Percentiles rank a stretch among this genome's conserved stretches.
These are phyloP conservation scores for Pleurotus giganteus DNA, from an alignment of 768 basidiomycete genomes.

Conservation along the genomic window DNA sequence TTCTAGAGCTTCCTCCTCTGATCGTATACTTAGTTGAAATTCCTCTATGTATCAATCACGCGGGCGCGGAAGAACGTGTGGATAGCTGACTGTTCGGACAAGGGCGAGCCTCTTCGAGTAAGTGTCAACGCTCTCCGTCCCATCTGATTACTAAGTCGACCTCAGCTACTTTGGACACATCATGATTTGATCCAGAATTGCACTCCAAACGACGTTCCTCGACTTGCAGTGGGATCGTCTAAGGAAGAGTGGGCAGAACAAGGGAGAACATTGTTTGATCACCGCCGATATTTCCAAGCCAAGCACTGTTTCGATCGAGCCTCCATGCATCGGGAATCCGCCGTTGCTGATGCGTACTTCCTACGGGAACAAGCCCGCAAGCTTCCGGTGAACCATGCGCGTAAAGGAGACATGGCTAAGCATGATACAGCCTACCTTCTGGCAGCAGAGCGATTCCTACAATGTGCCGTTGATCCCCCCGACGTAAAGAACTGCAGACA, in stretches of 20 bases:
- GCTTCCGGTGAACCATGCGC: slow-evolving; percentile 19
- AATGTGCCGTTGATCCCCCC: slow-evolving; percentile 32
- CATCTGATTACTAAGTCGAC: background rate
- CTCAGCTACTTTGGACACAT: slow-evolving; percentile 51
- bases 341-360: slow-evolving; percentile 50
- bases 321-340: slow-evolving; percentile 35
- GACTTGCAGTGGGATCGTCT: slow-evolving; percentile 53
- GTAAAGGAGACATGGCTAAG: slow-evolving; percentile 17
- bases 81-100: slow-evolving; percentile 63
- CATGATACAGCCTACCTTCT: slow-evolving; percentile 33
- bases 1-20: background rate
- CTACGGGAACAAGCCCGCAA: slow-evolving; percentile 50
- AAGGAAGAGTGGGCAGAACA: slow-evolving; percentile 34
- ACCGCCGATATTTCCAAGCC: slow-evolving; percentile 50
- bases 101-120: slow-evolving; percentile 58
- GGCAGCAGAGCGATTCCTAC: slow-evolving; percentile 50
- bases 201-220: slow-evolving; percentile 48
- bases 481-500: slow-evolving; percentile 23
- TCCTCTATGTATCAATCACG: slow-evolving; percentile 69
- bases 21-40: slow-evolving; percentile 48
- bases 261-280: slow-evolving; percentile 33
- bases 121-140: slow-evolving; percentile 11
- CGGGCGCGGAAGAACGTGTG: slow-evolving; percentile 67
- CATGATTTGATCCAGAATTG: slow-evolving; percentile 45
- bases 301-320: slow-evolving; percentile 55